Percentiles rank a stretch among this genome's conserved stretches.
These are phyloP conservation scores for Sordariomycetes sp. DNA, from an alignment of 2,329 filamentous ascomycete genomes.

Conservation along the genomic window DNA sequence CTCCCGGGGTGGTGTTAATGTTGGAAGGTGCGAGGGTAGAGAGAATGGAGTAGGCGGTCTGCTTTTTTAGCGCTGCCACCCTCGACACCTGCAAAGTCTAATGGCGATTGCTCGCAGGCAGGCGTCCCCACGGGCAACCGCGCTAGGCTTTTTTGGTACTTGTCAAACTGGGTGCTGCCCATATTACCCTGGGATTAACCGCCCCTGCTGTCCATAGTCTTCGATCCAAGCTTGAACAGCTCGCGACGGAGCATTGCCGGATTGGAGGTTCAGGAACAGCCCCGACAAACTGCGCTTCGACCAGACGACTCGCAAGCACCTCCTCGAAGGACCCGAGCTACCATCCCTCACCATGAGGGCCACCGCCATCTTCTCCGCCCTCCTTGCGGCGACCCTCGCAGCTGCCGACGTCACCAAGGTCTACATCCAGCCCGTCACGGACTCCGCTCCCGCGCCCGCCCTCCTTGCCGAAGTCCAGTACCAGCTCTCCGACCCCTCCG, in stretches of 20 bases:
- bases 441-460: slow-evolving; percentile 18
- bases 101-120: background rate
- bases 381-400: slow-evolving; percentile 30
- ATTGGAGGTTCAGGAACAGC: too few species aligned
- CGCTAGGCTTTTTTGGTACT: background rate
- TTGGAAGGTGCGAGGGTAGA: background rate
- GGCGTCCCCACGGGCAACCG: slow-evolving; percentile 3
- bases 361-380: slow-evolving; percentile 25
- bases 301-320: background rate
- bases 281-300: background rate
- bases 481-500: slow-evolving; percentile 30
- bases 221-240: background rate
- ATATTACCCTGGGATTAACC: background rate
- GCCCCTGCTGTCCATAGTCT: too few species aligned
- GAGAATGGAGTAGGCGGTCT: background rate
- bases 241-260: background rate
- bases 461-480: slow-evolving; percentile 48
- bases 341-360: slow-evolving; percentile 25
- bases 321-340: background rate
- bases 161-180: background rate
- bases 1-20: background rate
- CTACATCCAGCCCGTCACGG: slow-evolving; percentile 40
- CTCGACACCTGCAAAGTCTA: slow-evolving; percentile 1
- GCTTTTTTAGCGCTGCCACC: background rate
- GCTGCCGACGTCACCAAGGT: slow-evolving; percentile 34